phyloP scores from a whole-genome alignment of 1,139 yeast genomes.

The Torulaspora globosa region DNA sequence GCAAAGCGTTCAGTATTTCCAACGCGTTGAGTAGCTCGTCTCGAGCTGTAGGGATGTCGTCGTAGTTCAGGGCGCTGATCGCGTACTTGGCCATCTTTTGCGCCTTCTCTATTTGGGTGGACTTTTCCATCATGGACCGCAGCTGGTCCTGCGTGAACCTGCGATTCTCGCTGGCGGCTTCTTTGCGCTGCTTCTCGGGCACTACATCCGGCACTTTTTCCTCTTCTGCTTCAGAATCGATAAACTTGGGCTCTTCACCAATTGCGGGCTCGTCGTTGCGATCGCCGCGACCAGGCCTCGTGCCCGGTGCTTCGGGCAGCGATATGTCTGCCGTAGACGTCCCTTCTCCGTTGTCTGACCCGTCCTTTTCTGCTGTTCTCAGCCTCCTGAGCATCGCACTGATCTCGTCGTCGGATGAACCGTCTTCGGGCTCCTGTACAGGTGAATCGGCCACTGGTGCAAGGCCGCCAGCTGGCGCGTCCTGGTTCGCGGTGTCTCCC shows the following conservation, averaged over 20 bases:
- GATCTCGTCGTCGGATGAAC: conserved; percentile 10
- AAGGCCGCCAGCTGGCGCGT: neutral
- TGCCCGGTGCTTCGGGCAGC: neutral
- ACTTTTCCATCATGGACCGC: conserved; percentile 28
- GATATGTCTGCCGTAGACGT: conserved; percentile 2
- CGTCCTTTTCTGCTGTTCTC: conserved; percentile 6
- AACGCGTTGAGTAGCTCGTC: conserved; percentile 67
- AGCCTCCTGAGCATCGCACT: conserved; percentile 13
- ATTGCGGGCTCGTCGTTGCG: neutral
- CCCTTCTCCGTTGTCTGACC: conserved; percentile 1
- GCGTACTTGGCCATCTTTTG: conserved; percentile 91
- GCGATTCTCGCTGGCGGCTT: conserved; percentile 1
- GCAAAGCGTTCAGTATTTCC: conserved; percentile 36
- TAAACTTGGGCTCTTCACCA: conserved; percentile 4
- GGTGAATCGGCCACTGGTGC: neutral
- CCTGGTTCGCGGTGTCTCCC: conserved; percentile 3
- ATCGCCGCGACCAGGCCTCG: too few species aligned
- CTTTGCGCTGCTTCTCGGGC: neutral
- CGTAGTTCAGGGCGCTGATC: conserved; percentile 88
- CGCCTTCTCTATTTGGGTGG: conserved; percentile 42
- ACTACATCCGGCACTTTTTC: conserved; percentile 4
- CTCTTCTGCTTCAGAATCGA: conserved; percentile 6
- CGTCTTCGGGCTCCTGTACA: conserved; percentile 4
- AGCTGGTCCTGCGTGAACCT: conserved; percentile 5
- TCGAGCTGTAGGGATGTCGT: conserved; percentile 78